phyloP scores from a whole-genome alignment of 164 flowering plant species.

The Dillenia suffruticosa region DNA sequence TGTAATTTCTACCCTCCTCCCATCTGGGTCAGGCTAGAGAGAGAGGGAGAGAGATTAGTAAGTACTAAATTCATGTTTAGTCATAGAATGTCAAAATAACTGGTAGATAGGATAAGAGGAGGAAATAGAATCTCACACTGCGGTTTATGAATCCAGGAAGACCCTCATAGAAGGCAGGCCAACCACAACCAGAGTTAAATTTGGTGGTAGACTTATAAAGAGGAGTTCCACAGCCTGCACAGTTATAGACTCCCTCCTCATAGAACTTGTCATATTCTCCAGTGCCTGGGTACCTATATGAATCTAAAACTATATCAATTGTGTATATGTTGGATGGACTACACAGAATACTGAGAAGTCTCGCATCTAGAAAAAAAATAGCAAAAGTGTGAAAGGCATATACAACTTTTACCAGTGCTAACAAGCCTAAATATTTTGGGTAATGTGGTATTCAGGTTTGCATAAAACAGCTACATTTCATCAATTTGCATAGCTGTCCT shows the following conservation, averaged over 20 bases:
- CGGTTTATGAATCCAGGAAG: constrained; percentile 77
- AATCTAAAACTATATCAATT: too few species aligned
- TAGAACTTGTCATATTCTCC: constrained; percentile 79
- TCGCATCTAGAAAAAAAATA: too few species aligned
- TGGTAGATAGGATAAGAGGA: not conserved
- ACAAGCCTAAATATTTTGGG: too few species aligned
- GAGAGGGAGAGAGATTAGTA: not conserved
- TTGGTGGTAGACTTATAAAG: constrained; percentile 72
- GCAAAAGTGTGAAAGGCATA: too few species aligned
- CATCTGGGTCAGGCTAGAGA: constrained; percentile 63
- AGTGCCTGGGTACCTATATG: constrained; percentile 53
- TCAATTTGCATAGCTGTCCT: too few species aligned
- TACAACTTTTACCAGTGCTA: too few species aligned
- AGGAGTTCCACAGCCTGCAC: constrained; percentile 76
- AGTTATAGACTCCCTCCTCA: constrained; percentile 58
- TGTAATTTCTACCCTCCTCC: constrained; percentile 58
- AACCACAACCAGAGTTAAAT: constrained; percentile 88
- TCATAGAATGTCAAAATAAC: too few species aligned
- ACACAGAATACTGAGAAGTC: too few species aligned
- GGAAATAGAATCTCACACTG: constrained; percentile 34
- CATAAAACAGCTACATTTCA: too few species aligned
- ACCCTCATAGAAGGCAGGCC: constrained; percentile 91
- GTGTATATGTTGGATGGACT: too few species aligned
- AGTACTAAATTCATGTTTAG: not conserved
- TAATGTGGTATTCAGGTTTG: too few species aligned